phyloP scores from a whole-genome alignment of 1,284 basidiomycete species.

The Boletus sp. region DNA sequence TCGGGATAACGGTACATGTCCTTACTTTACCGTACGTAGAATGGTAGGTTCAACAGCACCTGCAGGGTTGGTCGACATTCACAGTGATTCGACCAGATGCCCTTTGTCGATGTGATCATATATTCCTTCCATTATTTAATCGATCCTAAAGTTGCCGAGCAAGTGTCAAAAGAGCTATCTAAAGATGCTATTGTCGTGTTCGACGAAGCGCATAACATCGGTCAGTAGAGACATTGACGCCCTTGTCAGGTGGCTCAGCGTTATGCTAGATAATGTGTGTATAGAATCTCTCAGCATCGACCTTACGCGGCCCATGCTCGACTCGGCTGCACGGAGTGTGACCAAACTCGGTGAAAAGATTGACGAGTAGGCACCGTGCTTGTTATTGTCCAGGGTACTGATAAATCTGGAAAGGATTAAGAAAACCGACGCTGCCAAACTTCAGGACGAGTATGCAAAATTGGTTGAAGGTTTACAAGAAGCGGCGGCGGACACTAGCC shows the following conservation, averaged over 20 bases:
- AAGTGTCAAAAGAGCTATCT: constrained; percentile 96
- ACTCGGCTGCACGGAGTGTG: constrained; percentile 90
- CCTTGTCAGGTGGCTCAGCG: constrained; percentile 1
- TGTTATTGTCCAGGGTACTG: neutral
- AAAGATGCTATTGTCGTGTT: constrained; percentile 99
- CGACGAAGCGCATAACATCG: constrained; percentile 99
- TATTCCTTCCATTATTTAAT: constrained; percentile 99
- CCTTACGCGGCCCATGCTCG: constrained; percentile 96
- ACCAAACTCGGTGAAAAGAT: constrained; percentile 87
- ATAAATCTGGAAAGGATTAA: constrained; percentile 70
- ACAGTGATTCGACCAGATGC: constrained; percentile 61
- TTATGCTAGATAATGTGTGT: constrained; percentile 86
- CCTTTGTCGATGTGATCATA: constrained; percentile 94
- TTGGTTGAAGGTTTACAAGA: constrained; percentile 94
- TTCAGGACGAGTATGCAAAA: constrained; percentile 97
- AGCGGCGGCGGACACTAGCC: constrained; percentile 51
- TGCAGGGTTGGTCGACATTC: neutral
- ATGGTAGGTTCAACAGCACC: constrained; percentile 61
- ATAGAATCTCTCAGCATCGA: constrained; percentile 98
- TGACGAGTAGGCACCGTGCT: constrained; percentile 67
- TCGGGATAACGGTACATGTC: constrained; percentile 83
- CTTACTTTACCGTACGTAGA: constrained; percentile 93
- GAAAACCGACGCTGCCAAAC: constrained; percentile 85
- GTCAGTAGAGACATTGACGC: constrained; percentile 40
- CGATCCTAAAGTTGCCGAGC: constrained; percentile 98